phyloP scores from a whole-genome alignment of 768 basidiomycete genomes.

The Xerocomellus chrysenteron region DNA sequence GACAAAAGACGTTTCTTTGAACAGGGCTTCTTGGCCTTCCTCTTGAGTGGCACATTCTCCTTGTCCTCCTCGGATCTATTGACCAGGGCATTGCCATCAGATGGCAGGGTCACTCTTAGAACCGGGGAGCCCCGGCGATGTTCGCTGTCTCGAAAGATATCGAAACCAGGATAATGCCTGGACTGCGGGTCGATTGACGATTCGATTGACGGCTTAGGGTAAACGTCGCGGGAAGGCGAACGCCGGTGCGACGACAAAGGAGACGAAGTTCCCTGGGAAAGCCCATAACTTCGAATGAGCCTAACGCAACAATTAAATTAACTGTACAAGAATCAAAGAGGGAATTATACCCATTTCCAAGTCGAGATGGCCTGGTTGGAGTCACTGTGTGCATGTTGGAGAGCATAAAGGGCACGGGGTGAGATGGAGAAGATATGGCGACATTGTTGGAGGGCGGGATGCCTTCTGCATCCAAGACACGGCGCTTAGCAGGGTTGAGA shows the following conservation, averaged over 20 bases:
- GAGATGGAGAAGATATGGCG: constrained; percentile 17
- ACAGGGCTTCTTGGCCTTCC: constrained; percentile 43
- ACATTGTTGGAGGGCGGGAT: constrained; percentile 34
- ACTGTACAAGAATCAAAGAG: constrained; percentile 23
- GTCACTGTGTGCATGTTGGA: constrained; percentile 20
- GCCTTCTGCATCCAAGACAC: constrained; percentile 58
- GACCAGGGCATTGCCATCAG: neutral
- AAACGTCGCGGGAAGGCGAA: constrained; percentile 19
- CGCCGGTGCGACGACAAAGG: constrained; percentile 10
- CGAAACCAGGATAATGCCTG: constrained; percentile 68
- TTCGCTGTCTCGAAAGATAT: constrained; percentile 48
- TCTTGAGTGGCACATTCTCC: constrained; percentile 56
- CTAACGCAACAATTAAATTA: constrained; percentile 36
- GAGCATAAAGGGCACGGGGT: constrained; percentile 31
- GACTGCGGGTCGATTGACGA: constrained; percentile 51
- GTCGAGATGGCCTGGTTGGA: constrained; percentile 36
- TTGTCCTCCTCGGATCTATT: constrained; percentile 45
- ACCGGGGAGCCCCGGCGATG: constrained; percentile 9
- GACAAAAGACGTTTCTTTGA: constrained; percentile 22
- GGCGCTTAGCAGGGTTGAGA: constrained; percentile 67
- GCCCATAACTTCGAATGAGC: constrained; percentile 5
- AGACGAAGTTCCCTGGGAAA: constrained; percentile 8
- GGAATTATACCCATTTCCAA: constrained; percentile 32
- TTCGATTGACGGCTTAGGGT: constrained; percentile 36
- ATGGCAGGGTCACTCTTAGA: neutral